Evolutionary conservation across 2,329 filamentous ascomycete genomes (phyloP).

Genomic region (Macrophomina pseudophaseolina): DNA sequence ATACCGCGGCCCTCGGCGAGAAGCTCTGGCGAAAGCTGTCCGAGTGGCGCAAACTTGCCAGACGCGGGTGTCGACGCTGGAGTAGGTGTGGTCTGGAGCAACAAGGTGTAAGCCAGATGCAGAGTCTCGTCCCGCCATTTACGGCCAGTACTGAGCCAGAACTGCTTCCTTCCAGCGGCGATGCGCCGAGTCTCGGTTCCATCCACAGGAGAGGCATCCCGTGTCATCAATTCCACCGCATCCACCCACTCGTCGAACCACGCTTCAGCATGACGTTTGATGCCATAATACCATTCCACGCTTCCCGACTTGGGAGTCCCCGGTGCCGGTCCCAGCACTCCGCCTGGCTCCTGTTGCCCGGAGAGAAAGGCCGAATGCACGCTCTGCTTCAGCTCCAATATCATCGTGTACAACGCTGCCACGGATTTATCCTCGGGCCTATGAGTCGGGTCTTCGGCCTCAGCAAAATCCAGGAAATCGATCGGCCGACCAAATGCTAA

Average conservation of each 20-base stretch:
- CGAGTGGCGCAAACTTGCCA: neutral
- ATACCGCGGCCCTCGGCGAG: slow-evolving; percentile 21
- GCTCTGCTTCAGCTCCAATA: slow-evolving; percentile 8
- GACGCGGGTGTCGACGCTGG: neutral
- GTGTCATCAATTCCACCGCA: neutral
- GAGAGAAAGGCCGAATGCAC: slow-evolving; percentile 17
- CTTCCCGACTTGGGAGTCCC: neutral
- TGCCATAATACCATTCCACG: slow-evolving; percentile 18
- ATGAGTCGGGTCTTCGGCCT: slow-evolving; percentile 20
- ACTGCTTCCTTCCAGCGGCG: neutral
- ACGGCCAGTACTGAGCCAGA: slow-evolving; percentile 9
- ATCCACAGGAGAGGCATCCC: neutral
- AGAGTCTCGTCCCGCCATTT: slow-evolving; percentile 26
- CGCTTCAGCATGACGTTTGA: neutral
- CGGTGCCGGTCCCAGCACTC: slow-evolving; percentile 1
- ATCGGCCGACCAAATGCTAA: slow-evolving; percentile 22
- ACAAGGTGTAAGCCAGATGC: slow-evolving; percentile 20
- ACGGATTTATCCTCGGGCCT: slow-evolving; percentile 6
- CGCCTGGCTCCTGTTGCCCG: slow-evolving; percentile 12
- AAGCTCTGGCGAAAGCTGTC: slow-evolving; percentile 1
- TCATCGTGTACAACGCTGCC: slow-evolving; percentile 6
- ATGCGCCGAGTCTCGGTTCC: neutral
- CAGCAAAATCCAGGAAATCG: slow-evolving; percentile 24
- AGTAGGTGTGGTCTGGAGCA: slow-evolving; percentile 5
- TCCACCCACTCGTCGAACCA: slow-evolving; percentile 22